These are phyloP conservation scores for Chlamydomonas sphaeroides DNA, from an alignment of 139 green algal genomes.

Conservation along the genomic window DNA sequence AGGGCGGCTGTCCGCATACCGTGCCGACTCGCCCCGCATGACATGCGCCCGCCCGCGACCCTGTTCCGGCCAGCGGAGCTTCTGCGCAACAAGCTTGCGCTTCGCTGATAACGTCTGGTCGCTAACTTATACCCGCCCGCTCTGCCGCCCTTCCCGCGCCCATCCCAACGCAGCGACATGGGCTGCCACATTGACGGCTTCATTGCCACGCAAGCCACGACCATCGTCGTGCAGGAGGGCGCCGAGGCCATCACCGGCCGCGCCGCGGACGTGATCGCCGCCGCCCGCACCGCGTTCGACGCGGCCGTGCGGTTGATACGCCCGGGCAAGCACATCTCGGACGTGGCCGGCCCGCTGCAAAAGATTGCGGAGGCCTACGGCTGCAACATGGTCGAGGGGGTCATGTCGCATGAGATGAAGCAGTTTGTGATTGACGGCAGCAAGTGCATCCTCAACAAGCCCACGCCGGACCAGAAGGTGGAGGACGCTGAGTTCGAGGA, in stretches of 20 bases:
- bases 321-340: constrained; percentile 81
- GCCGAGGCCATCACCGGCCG: constrained; percentile 73
- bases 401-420: constrained; percentile 95
- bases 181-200: constrained; percentile 98
- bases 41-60: too few relatives aligned
- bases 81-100: too few relatives aligned
- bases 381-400: constrained; percentile 94
- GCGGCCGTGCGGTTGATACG: constrained; percentile 90
- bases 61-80: too few relatives aligned
- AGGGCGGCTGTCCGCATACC: too few relatives aligned
- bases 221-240: constrained; percentile 71
- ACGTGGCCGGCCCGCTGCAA: constrained; percentile 79
- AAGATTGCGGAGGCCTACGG: constrained; percentile 89
- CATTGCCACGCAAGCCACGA: constrained; percentile 88
- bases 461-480: constrained; percentile 83
- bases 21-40: too few relatives aligned
- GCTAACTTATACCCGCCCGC: too few relatives aligned
- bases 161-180: constrained; percentile 93
- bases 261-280: constrained; percentile 89
- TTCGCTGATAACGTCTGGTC: too few relatives aligned
- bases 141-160: too few relatives aligned
- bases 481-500: constrained; percentile 96
- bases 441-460: constrained; percentile 94
- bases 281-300: constrained; percentile 84
- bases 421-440: constrained; percentile 98